Evolutionary conservation across 2,329 filamentous ascomycete genomes (phyloP).

Genomic region (Balansia obtecta): DNA sequence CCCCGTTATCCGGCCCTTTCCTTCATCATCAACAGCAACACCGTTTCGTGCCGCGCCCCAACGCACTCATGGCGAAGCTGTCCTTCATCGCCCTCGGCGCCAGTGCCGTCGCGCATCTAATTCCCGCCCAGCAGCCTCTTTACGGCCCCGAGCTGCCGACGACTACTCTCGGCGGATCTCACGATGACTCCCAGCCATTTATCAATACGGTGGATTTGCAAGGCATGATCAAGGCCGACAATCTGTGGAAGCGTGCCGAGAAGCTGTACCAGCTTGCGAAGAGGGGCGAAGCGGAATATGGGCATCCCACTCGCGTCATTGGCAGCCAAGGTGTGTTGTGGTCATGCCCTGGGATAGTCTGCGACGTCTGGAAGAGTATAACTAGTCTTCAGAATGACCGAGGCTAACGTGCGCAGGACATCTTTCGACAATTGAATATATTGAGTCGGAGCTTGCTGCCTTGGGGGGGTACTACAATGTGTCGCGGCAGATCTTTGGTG

Average conservation of each 20-base stretch:
- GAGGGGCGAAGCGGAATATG: slow-evolving; percentile 45
- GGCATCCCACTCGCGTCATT: slow-evolving; percentile 59
- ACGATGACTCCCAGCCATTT: slow-evolving; percentile 21
- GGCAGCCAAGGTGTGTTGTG: slow-evolving; percentile 43
- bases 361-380: too few species aligned
- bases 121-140: neutral
- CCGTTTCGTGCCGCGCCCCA: neutral
- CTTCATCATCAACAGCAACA: neutral
- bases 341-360: neutral
- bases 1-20: neutral
- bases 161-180: neutral
- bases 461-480: slow-evolving; percentile 50
- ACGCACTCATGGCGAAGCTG: neutral
- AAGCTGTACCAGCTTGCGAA: slow-evolving; percentile 51
- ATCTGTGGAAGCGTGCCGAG: slow-evolving; percentile 46
- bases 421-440: slow-evolving; percentile 49
- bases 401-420: slow-evolving; percentile 36
- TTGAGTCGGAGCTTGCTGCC: slow-evolving; percentile 39
- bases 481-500: slow-evolving; percentile 51
- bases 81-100: neutral
- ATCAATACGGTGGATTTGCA: slow-evolving; percentile 45
- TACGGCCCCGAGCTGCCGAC: neutral
- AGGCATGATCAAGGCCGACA: slow-evolving; percentile 39
- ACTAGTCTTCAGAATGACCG: neutral
- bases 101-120: neutral